Evolutionary conservation across 768 basidiomycete species (phyloP), one percentile per base, ranked within the genome.

Genomic region (Kwoniella bestiolae): DNA sequence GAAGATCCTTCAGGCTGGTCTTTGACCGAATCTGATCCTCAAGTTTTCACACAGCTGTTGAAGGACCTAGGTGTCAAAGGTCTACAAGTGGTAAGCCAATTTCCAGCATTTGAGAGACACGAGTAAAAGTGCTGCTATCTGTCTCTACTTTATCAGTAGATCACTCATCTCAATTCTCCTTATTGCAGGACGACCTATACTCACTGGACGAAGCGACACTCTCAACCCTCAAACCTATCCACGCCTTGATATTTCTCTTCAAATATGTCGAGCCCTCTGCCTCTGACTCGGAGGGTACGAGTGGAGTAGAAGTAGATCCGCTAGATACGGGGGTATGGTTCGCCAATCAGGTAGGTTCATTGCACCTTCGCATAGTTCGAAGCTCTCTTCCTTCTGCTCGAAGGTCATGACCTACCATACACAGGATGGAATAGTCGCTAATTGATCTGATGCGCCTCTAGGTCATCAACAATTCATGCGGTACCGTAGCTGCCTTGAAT

Each of bases 401-500:
- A n/a, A n/a, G n/a, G n/a, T n/a, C n/a, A n/a, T n/a, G n/a, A n/a
- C n/a, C n/a, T n/a, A n/a, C n/a, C n/a, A n/a, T n/a, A n/a, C n/a
- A n/a, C n/a, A n/a, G n/a, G n/a, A n/a, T n/a, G n/a, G n/a, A n/a
- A n/a, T n/a, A n/a, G n/a, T n/a, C 38, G 38, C 38, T 41, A 41
- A 41, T 41, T 16, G n/a, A n/a, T 18, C 38, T 41, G 38, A 3
- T 25, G 0, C 26, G 31, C 5, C 12, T 12, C 51, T 25, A 89
- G 81, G 91, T 92, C 56, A 92, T 96, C 71, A 93, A 94, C 82
- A 99, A 98, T 72, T 92, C 94, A 3, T 99, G 95, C 73, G 95
- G 92, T 16, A 95, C 94, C n/a, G 83, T 96, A 32, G 94, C 94
- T 4, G 92, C 95, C 34, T 83, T 96, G 65, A 96, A 97, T 76